phyloP scores from a whole-genome alignment of 495 filamentous ascomycete species.

The Diplogelasinospora grovesii region DNA sequence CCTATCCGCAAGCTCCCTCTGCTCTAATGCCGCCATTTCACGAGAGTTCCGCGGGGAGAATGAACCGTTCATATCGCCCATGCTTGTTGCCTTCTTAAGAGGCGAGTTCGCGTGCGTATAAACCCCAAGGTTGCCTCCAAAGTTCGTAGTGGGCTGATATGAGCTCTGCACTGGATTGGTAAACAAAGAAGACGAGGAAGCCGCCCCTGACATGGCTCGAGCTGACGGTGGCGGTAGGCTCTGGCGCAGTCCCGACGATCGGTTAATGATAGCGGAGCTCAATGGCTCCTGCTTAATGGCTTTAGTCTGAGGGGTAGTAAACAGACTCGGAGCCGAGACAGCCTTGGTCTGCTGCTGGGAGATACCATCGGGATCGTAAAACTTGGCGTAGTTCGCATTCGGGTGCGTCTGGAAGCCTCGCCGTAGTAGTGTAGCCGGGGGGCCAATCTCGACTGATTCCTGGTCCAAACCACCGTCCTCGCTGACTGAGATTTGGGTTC shows the following conservation, averaged over 20 bases:
- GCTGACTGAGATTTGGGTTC: constrained; percentile 57
- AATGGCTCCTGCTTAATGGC: no score
- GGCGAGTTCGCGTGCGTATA: constrained; percentile 78
- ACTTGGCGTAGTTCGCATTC: constrained; percentile 78
- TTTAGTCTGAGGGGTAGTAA: neutral
- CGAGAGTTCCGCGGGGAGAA: constrained; percentile 44
- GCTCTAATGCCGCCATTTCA: constrained; percentile 49
- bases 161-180: constrained; percentile 1
- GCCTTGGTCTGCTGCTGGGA: neutral
- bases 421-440: constrained; percentile 69
- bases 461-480: constrained; percentile 36
- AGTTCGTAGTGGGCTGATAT: constrained; percentile 4
- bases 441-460: constrained; percentile 61
- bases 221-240: constrained; percentile 11
- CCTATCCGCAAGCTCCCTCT: constrained; percentile 26
- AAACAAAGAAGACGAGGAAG: no score
- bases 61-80: constrained; percentile 33
- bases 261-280: no score
- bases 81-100: constrained; percentile 55
- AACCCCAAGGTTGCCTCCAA: constrained; percentile 72
- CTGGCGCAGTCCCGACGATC: constrained; percentile 9
- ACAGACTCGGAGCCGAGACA: constrained; percentile 1
- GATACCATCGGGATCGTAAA: constrained; percentile 63
- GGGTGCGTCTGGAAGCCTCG: constrained; percentile 79
- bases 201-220: neutral